Conservation (phyloP, 2,329 filamentous ascomycete species). For the Fusarium pseudoanthophilum region DNA sequence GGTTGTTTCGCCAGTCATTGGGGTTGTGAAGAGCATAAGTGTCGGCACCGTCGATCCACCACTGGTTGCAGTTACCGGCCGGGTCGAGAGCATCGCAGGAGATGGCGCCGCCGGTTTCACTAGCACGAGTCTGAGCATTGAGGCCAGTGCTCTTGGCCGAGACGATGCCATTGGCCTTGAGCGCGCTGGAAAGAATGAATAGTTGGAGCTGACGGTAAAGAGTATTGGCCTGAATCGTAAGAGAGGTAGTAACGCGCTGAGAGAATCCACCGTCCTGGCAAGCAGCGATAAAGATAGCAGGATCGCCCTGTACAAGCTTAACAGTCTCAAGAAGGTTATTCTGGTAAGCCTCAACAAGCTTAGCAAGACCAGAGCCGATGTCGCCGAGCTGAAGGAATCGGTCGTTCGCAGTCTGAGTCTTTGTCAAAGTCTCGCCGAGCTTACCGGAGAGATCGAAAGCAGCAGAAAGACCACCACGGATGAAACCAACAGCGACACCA, state of each 20-base stretch:
- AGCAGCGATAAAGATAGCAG: constrained; percentile 3
- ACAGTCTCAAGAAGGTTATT: constrained; percentile 19
- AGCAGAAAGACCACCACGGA: background rate
- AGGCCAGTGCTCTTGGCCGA: constrained; percentile 6
- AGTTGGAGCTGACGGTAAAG: constrained; percentile 13
- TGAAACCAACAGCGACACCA: background rate
- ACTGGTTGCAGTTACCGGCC: constrained; percentile 14
- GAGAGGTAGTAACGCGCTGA: constrained; percentile 21
- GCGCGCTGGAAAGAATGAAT: constrained; percentile 10
- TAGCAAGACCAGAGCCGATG: constrained; percentile 1
- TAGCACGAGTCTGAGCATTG: background rate
- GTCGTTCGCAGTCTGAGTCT: constrained; percentile 1
- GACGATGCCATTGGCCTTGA: constrained; percentile 15
- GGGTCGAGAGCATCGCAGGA: background rate
- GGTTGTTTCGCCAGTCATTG: constrained; percentile 13
- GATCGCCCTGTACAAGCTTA: constrained; percentile 17
- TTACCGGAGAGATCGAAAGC: constrained; percentile 14
- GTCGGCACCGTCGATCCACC: constrained; percentile 7
- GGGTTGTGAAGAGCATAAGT: constrained; percentile 23
- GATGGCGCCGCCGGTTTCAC: background rate
- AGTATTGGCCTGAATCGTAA: constrained; percentile 19
- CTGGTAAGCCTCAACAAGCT: constrained; percentile 13
- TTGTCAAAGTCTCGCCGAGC: constrained; percentile 5
- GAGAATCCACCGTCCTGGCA: constrained; percentile 16
- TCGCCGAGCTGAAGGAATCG: constrained; percentile 10